These are phyloP conservation scores for Scedosporium boydii DNA, from an alignment of 2,329 filamentous ascomycete genomes.

Conservation along the genomic window DNA sequence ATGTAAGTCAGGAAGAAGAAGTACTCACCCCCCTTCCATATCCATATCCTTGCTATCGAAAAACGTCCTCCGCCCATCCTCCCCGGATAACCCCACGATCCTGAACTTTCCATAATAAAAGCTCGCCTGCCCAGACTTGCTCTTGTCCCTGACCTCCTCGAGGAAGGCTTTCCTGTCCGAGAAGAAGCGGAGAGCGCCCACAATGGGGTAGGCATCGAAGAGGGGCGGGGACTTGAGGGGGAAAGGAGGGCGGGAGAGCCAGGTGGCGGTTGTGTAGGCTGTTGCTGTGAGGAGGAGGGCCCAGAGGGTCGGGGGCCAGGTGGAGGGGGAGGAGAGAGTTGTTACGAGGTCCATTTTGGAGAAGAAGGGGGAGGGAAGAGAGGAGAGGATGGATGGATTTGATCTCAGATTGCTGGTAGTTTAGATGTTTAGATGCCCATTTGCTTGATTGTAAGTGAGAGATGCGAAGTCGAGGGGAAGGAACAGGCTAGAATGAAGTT, in stretches of 20 bases:
- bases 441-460: too few relatives aligned
- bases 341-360: not conserved
- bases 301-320: not conserved
- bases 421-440: not conserved
- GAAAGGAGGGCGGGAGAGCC: not conserved
- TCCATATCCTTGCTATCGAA: slow-evolving; percentile 34
- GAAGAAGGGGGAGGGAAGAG: too few relatives aligned
- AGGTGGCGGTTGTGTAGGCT: not conserved
- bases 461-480: too few relatives aligned
- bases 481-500: too few relatives aligned
- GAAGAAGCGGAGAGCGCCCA: slow-evolving; percentile 23
- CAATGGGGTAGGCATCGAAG: not conserved
- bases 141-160: slow-evolving; percentile 18
- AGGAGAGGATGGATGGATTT: not conserved
- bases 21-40: slow-evolving; percentile 28
- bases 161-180: slow-evolving; percentile 34
- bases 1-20: not conserved
- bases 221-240: slow-evolving; percentile 4
- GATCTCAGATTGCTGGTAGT: not conserved
- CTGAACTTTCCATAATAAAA: slow-evolving; percentile 36
- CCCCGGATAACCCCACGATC: slow-evolving; percentile 34
- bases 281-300: not conserved
- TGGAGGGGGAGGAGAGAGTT: not conserved
- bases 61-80: slow-evolving; percentile 30
- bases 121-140: slow-evolving; percentile 32